Evolutionary conservation across 2,329 filamentous ascomycete genomes (phyloP).

Genomic region (Ramularia endophylla): DNA sequence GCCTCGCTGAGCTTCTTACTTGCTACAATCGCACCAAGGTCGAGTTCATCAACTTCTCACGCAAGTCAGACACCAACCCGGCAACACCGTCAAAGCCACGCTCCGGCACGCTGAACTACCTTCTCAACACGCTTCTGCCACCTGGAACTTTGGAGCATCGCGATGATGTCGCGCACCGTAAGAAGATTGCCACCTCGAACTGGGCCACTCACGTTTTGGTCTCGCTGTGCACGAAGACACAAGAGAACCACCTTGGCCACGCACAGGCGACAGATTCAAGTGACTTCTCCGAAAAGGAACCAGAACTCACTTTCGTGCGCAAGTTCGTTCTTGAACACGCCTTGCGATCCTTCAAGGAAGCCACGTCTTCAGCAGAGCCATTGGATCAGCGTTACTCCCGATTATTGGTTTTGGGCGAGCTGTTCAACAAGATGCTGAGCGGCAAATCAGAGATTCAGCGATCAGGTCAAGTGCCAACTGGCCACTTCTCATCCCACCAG

Average conservation of each 20-base stretch:
- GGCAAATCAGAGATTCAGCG: slow-evolving; percentile 58
- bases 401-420: slow-evolving; percentile 78
- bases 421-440: slow-evolving; percentile 88
- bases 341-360: slow-evolving; percentile 85
- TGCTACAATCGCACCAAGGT: slow-evolving; percentile 95
- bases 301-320: slow-evolving; percentile 83
- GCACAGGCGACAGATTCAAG: slow-evolving; percentile 11
- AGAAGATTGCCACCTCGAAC: slow-evolving; percentile 74
- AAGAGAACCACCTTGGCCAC: slow-evolving; percentile 56
- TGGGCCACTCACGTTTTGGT: slow-evolving; percentile 85
- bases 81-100: slow-evolving; percentile 91
- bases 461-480: slow-evolving; percentile 30
- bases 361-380: slow-evolving; percentile 68
- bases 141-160: slow-evolving; percentile 61
- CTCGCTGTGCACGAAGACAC: slow-evolving; percentile 80
- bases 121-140: slow-evolving; percentile 72
- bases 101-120: slow-evolving; percentile 86
- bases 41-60: slow-evolving; percentile 98
- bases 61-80: slow-evolving; percentile 75
- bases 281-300: slow-evolving; percentile 62
- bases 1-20: slow-evolving; percentile 79
- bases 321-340: slow-evolving; percentile 93
- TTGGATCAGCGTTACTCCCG: slow-evolving; percentile 82
- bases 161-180: slow-evolving; percentile 73
- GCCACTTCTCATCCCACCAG: slow-evolving; percentile 54